These are phyloP conservation scores for Colletotrichum kahawae DNA, from an alignment of 2,329 filamentous ascomycete genomes.

Conservation along the genomic window DNA sequence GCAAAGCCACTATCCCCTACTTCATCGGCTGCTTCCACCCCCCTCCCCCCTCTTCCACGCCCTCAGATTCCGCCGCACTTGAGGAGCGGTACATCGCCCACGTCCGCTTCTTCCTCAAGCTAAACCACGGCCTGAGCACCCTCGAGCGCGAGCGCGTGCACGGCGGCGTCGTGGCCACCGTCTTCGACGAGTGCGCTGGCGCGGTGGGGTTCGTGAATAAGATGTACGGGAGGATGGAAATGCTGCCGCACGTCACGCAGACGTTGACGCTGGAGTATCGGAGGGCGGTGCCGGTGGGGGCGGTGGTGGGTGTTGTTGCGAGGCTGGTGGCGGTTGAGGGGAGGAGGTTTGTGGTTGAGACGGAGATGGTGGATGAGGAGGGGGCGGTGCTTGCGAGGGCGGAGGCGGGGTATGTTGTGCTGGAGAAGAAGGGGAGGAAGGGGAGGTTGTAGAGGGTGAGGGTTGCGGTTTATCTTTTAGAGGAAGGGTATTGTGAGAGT, in stretches of 20 bases:
- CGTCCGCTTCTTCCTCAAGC: background rate
- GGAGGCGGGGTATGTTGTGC: background rate
- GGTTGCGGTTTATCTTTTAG: background rate
- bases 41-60: background rate
- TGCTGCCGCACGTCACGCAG: background rate
- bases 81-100: background rate
- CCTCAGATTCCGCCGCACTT: background rate
- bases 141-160: background rate
- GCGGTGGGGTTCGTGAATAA: background rate
- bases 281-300: background rate
- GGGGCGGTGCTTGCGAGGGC: background rate
- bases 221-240: background rate
- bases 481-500: no score
- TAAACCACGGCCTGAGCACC: background rate
- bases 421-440: background rate
- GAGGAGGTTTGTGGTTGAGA: background rate
- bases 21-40: background rate
- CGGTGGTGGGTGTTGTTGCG: background rate
- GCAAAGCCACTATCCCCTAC: background rate
- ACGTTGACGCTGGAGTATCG: background rate
- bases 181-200: background rate
- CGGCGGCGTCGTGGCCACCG: background rate
- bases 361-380: background rate
- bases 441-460: background rate
- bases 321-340: background rate